A percentile compares a stretch with the other conserved stretches of the same genome.
Evolutionary conservation across 1,139 yeast species (phyloP).

Genomic region (Wickerhamomyces sp.): DNA sequence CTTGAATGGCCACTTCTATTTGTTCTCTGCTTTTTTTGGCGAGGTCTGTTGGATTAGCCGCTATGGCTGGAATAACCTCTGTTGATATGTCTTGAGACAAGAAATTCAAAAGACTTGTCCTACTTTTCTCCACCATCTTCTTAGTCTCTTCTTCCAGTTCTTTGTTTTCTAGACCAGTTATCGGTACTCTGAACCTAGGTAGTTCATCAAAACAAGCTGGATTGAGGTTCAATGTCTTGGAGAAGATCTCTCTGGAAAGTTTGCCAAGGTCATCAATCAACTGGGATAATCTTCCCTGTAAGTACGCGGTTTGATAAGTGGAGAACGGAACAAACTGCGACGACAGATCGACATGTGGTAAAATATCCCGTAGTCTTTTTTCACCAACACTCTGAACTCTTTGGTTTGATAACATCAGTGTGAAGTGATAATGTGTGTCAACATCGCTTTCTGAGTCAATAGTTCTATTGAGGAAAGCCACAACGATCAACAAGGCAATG

Average conservation of each 20-base stretch:
- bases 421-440: slow-evolving; percentile 5
- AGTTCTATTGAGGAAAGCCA: neutral
- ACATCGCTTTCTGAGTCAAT: neutral
- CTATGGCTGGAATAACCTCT: neutral
- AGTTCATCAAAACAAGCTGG: neutral
- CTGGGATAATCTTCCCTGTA: neutral
- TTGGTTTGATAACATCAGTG: slow-evolving; percentile 4
- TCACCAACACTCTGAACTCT: slow-evolving; percentile 1
- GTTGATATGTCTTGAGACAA: neutral
- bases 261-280: neutral
- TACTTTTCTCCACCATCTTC: neutral
- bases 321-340: slow-evolving; percentile 14
- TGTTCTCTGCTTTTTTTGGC: neutral
- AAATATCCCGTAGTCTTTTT: neutral
- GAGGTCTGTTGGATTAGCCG: neutral
- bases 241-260: neutral
- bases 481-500: slow-evolving; percentile 2
- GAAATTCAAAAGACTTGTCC: neutral
- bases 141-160: neutral
- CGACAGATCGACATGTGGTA: slow-evolving; percentile 6
- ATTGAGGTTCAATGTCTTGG: neutral
- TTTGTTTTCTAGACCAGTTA: neutral
- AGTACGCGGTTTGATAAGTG: slow-evolving; percentile 5
- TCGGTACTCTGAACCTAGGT: neutral
- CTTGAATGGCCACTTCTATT: neutral